Base-by-base conservation (phyloP, 179 eudicot species). In the Carnegiea gigantea region DNA sequence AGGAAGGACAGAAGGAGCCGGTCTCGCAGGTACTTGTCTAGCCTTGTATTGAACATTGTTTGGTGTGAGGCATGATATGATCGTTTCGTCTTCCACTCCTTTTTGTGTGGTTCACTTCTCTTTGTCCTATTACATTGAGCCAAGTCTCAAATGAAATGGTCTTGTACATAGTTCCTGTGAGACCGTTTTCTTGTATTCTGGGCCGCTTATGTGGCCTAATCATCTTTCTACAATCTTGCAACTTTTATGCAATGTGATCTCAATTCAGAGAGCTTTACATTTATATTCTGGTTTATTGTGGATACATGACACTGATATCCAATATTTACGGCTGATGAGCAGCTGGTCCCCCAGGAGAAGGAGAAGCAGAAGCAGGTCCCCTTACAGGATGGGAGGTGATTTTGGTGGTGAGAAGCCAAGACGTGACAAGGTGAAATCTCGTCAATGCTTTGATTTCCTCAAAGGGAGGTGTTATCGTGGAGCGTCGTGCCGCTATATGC, bases 281-380 rank as follows among this genome's bases (percentile, higher is more conserved):
- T 59, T 75, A 12, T 53, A 4, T 36, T 68, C 70, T 64, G 23
- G n/a, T 33, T 33, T 33, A 33, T 33, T 33, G 36, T 33, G 36
- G 36, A 15, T 76, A 62, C 21, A 70, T 62, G 68, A 76, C 40
- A 82, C 38, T 79, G 48, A 59, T 64, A 77, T 78, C 6, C n/a
- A 60, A 44, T 20, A 48, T 79, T 85, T 84, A 49, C 83, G 73
- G 80, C 65, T 84, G 77, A 73, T 85, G 82, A 24, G 68, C 59
- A 96, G 99, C 84, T 83, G 92, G 88, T 94, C 99, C 77, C 98
- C 98, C 49, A 90, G 79, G 86, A 92, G 83, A 81, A 84, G 90
- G 77, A 90, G 97, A 89, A 92, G 96, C 89, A 89, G 93, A 89
- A 96, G 97, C 89, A 90, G 92, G 85, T 94, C 98, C 73, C 95